Evolutionary conservation across 2,329 filamentous ascomycete genomes (phyloP), one percentile per base, ranked within the genome.

Genomic region (Talaromyces sp.): DNA sequence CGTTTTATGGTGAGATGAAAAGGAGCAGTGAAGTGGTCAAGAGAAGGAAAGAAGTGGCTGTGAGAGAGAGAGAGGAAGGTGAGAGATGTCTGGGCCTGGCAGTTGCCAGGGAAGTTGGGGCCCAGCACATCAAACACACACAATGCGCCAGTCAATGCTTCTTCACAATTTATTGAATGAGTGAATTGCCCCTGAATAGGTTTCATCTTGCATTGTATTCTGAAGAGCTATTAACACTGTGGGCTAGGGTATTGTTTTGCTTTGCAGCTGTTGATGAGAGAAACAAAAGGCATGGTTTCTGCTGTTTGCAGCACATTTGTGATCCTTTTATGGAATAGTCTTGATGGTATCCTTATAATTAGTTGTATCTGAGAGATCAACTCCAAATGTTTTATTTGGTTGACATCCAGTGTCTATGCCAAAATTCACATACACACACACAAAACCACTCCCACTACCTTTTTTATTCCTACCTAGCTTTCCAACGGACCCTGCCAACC

Each of bases 401-500:
- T 24, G 17, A n/a, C 10, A 46, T 46, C 19, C 11, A 46, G 19
- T 46, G n/a, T 19, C n/a, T 46, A 46, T 24, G 19, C 19, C 11
- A 19, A 29, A 29, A 27, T 27, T 26, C 24, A 52, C 49, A 52
- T 13, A 17, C 13, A 52, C 10, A 29, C 14, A 19, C 4, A 9
- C 17, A 51, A n/a, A 14, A 14, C 19, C 27, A 19, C 49, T 10
- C 11, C 26, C 24, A 4, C 19, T 19, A 35, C 11, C n/a, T 55
- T 21, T 29, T 17, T 3, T 29, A 14, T 27, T 51, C 31, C 67
- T 67, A 86, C 62, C 74, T 75, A 63, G 79, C 79, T 79, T 91
- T 92, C 90, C 90, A 93, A 67, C 90, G 79, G 64, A 95, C 80
- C 66, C 82, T 82, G 7, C 85, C 83, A 59, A 91, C 88, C 90